Evolutionary conservation across 208 protist genomes (phyloP), one percentile per base, ranked within the genome.

Genomic region (Crithidia acanthocephali): DNA sequence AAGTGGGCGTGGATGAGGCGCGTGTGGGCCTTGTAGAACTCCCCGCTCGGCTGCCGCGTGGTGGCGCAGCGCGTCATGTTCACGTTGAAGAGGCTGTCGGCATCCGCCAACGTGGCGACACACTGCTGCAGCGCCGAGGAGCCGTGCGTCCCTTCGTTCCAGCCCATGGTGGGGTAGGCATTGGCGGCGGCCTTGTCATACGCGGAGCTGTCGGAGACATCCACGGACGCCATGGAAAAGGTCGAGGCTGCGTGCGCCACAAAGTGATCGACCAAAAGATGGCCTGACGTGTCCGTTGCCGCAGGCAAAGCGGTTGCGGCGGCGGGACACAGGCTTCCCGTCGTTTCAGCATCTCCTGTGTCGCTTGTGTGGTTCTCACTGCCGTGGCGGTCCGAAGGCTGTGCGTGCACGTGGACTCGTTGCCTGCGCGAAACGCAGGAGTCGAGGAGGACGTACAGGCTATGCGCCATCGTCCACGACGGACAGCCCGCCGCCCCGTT

Each of bases 61-160:
- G 35, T 65, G 15, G 58, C 44, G 40, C n/a, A 27, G 20, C 51
- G 56, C 30, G 1, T 2, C 20, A 72, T 23, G 45, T 37, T 27
- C 23, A 73, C 28, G 1, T 18, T 27, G 30, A 48, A 32, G 16
- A 47, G n/a, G 20, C 37, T 23, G 50, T 67, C 67, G 15, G 22
- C 64, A 10, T 59, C 66, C 20, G 42, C 35, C 35, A 60, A 13
- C 18, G 74, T 71, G 1, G 18, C 27, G 7, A 52, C 56, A 28
- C 53, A 59, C 20, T 47, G 45, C 47, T 25, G 53, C 40, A 73
- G 28, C 10, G 30, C 20, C 5, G 30, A 5, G 2, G 59, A 33
- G 25, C 76, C 72, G 2, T 45, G 40, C 22, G 42, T 50, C 4
- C 64, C 69, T 56, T 82, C 76, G n/a, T 78, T 78, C 71, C 70